Base-by-base conservation (phyloP, 1,284 basidiomycete genomes). In the Fistulinella cinereoalba region DNA sequence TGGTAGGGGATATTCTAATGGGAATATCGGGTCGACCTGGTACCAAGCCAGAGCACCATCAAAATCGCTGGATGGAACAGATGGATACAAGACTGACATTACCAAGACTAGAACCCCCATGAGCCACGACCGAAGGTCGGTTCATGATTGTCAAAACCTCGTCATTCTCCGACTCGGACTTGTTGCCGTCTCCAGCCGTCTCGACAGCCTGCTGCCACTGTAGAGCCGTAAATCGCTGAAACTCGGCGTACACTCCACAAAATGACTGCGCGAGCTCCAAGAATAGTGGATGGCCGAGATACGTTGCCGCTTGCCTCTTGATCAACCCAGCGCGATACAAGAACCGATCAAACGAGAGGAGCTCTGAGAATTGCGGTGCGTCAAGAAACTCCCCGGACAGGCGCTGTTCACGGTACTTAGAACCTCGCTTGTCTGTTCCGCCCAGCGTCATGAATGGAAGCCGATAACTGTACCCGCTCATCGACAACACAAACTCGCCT, bases 381-480 rank as follows among this genome's bases (percentile, higher is more conserved):
- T 57, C 57, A 39, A 68, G 60, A 1, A 64, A 70, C 1, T 12
- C 67, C 61, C 9, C 47, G 47, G 11, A n/a, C 12, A 34, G 25
- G 21, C 10, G 16, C 22, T 36, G 7, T 7, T 27, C 18, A 19
- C 3, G 2, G 24, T 21, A 5, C n/a, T 16, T 12, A 7, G 7
- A 12, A 12, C 25, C 5, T n/a, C n/a, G 24, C 46, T 37, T 6
- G 19, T 34, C 33, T 2, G 33, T 34, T 19, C 23, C 8, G 3
- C 72, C 72, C 18, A 78, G 56, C 4, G 81, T 77, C 70, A 81
- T 77, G 52, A 72, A 76, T 0, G 79, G 75, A 6, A 81, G 68
- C 10, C 59, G 63, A 49, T 68, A 71, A 40, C 57, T 67, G 54
- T 71, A 79, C 46, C 71, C 73, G 18, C 72, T 65, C 31, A 81